Evolutionary conservation across 306 rosid species (phyloP).

Genomic region (Carpinus fangiana): DNA sequence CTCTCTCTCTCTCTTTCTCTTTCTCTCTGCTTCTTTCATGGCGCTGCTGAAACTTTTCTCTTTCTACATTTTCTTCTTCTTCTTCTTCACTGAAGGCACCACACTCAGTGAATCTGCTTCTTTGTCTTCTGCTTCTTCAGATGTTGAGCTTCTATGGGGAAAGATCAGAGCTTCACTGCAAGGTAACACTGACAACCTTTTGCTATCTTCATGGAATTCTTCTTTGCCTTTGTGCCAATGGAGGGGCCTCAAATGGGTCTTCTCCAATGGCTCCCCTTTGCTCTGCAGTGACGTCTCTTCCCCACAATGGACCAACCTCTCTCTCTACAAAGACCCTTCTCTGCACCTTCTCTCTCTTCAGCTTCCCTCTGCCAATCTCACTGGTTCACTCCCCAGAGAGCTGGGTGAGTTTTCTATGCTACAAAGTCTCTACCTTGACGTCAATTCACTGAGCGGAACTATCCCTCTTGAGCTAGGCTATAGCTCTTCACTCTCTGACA

Average conservation of each 20-base stretch:
- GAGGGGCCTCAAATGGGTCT: conserved; percentile 95
- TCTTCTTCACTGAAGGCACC: conserved; percentile 25
- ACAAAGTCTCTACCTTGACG: conserved; percentile 68
- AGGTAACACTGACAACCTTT: conserved; percentile 65
- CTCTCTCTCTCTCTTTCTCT: conserved; percentile 9
- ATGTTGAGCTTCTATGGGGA: conserved; percentile 68
- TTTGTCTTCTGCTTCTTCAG: conserved; percentile 44
- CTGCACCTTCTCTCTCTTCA: conserved; percentile 74
- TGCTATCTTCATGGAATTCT: conserved; percentile 82
- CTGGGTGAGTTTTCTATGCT: conserved; percentile 82
- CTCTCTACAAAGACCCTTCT: conserved; percentile 69
- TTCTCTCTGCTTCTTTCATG: conserved; percentile 47
- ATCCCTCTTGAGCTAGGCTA: conserved; percentile 92
- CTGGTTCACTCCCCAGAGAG: conserved; percentile 88
- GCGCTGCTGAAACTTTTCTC: conserved; percentile 40
- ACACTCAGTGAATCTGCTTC: conserved; percentile 15
- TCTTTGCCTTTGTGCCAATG: conserved; percentile 83
- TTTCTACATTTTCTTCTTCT: conserved; percentile 37
- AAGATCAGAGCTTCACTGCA: conserved; percentile 74
- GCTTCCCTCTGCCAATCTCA: conserved; percentile 92
- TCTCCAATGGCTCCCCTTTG: conserved; percentile 59
- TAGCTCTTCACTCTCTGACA: conserved; percentile 63
- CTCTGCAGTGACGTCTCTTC: conserved; percentile 67
- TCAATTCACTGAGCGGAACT: conserved; percentile 66
- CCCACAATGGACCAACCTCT: conserved; percentile 77